These are phyloP conservation scores for Solanum boliviense DNA, from an alignment of 257 asterid genomes.

Conservation along the genomic window DNA sequence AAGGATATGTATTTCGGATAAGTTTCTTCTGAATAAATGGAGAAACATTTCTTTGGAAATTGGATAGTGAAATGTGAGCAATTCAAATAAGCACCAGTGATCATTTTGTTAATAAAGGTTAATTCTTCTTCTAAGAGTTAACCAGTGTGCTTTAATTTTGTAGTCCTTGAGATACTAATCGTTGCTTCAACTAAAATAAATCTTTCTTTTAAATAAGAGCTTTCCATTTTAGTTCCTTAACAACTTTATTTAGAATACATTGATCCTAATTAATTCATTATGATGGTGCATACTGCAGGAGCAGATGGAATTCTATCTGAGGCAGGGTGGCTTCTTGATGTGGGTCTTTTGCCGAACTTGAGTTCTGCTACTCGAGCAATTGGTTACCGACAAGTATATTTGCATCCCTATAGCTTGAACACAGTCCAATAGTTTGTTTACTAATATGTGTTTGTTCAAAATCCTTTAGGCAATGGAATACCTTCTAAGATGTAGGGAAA, in stretches of 20 bases:
- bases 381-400: slow-evolving; percentile 86
- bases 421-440: background rate
- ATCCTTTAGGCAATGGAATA: slow-evolving; percentile 77
- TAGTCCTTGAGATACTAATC: background rate
- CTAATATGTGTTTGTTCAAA: background rate
- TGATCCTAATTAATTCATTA: background rate
- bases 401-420: background rate
- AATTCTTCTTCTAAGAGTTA: background rate
- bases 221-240: background rate
- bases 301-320: slow-evolving; percentile 70
- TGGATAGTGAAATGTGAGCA: background rate
- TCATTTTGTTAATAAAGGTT: background rate
- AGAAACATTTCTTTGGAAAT: background rate
- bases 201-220: background rate
- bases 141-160: background rate
- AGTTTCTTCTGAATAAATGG: background rate
- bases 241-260: background rate
- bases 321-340: slow-evolving; percentile 85
- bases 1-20: background rate
- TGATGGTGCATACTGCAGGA: slow-evolving; percentile 15
- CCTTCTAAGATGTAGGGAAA: slow-evolving; percentile 57
- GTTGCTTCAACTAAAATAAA: background rate
- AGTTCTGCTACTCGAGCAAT: slow-evolving; percentile 93
- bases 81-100: background rate
- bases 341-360: slow-evolving; percentile 79